Evolutionary conservation across 768 basidiomycete species (phyloP).

Genomic region (Sporobolomyces phaffii): DNA sequence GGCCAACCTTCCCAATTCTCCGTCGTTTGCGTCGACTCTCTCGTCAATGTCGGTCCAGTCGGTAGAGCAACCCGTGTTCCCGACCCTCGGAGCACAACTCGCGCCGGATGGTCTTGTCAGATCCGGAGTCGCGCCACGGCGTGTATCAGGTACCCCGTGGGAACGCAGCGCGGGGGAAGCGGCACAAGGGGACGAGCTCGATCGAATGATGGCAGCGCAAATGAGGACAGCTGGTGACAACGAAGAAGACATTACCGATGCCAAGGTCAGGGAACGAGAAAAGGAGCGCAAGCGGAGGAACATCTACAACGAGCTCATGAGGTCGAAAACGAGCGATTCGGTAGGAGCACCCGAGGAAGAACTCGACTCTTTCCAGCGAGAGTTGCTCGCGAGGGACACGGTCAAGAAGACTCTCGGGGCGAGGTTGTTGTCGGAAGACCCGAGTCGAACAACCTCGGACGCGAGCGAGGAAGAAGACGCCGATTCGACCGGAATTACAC

Average conservation of each 20-base stretch:
- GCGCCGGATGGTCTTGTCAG: conserved; percentile 3
- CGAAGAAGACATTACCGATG: neutral
- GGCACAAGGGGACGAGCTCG: conserved; percentile 18
- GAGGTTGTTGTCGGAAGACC: conserved; percentile 14
- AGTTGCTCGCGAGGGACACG: conserved; percentile 11
- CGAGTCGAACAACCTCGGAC: neutral
- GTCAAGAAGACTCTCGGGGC: conserved; percentile 14
- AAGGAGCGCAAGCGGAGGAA: conserved; percentile 11
- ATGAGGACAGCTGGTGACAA: neutral
- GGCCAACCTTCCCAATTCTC: neutral
- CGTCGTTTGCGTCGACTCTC: conserved; percentile 6
- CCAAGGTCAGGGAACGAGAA: neutral
- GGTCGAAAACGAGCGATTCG: neutral
- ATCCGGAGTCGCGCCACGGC: neutral
- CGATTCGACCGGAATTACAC: neutral
- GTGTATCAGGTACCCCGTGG: conserved; percentile 6
- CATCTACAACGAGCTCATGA: conserved; percentile 15
- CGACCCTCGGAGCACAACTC: conserved; percentile 3
- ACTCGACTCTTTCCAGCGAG: conserved; percentile 20
- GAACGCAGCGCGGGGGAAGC: neutral
- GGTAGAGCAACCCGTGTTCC: conserved; percentile 18
- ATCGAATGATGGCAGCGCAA: conserved; percentile 26
- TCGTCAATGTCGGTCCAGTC: neutral
- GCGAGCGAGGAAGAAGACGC: neutral
- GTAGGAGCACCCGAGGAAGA: neutral